Evolutionary conservation across 495 filamentous ascomycete species (phyloP).

Genomic region (Lophium mytilinum): DNA sequence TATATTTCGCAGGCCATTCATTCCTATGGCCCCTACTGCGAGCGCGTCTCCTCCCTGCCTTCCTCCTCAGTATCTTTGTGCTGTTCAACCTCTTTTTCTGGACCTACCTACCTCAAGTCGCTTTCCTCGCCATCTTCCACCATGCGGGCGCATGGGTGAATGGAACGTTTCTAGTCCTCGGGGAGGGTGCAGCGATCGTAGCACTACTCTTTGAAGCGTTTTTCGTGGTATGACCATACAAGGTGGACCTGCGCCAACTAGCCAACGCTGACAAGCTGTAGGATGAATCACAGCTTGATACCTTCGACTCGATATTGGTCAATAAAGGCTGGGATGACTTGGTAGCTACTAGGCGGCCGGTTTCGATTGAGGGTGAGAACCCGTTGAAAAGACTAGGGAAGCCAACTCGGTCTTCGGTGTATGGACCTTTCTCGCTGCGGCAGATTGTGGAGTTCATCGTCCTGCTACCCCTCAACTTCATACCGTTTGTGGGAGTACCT

Average conservation of each 20-base stretch:
- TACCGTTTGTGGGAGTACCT: conserved; percentile 54
- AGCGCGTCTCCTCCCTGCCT: conserved; percentile 49
- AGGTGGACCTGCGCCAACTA: neutral
- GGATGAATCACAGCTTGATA: conserved; percentile 60
- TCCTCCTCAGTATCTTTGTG: conserved; percentile 52
- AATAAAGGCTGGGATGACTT: conserved; percentile 52
- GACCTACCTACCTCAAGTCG: conserved; percentile 52
- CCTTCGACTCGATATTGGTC: conserved; percentile 57
- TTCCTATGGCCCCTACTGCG: conserved; percentile 58
- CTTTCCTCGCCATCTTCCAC: conserved; percentile 58
- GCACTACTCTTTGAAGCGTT: conserved; percentile 59
- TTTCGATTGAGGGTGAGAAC: conserved; percentile 44
- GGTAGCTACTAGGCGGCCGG: conserved; percentile 45
- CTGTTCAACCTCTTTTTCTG: conserved; percentile 56
- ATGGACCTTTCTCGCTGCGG: conserved; percentile 50
- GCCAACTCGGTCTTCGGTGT: conserved; percentile 49
- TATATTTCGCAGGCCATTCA: conserved; percentile 51
- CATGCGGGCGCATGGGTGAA: conserved; percentile 50
- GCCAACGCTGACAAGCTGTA: neutral
- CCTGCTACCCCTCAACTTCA: conserved; percentile 56
- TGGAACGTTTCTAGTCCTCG: conserved; percentile 57
- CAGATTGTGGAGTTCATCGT: conserved; percentile 38
- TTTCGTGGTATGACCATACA: conserved; percentile 37
- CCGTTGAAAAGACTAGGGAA: conserved; percentile 51
- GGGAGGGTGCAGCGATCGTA: conserved; percentile 54